A percentile compares a stretch with the other conserved stretches of the same genome.
Evolutionary conservation across 345 rosid species (phyloP).

Genomic region (Brassica juncea): DNA sequence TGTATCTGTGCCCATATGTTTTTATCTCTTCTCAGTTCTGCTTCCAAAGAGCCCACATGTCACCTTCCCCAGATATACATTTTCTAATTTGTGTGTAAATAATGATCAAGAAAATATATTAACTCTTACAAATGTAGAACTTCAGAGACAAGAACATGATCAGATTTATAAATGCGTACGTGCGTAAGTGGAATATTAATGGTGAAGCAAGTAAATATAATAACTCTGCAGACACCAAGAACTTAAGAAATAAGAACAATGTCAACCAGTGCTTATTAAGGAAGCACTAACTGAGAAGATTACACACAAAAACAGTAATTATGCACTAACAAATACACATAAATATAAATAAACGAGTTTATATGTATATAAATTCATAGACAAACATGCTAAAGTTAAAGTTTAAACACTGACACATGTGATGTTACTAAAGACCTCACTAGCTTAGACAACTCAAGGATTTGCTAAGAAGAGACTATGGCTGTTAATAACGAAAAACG

Average conservation of each 20-base stretch:
- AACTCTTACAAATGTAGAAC: not conserved
- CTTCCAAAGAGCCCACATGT: slow-evolving; percentile 67
- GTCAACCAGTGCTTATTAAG: not conserved
- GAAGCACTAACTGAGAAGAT: not conserved
- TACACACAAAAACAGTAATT: not conserved
- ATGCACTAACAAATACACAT: not conserved
- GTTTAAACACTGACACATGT: slow-evolving; percentile 24
- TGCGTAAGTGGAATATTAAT: not conserved
- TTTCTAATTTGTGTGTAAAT: not conserved
- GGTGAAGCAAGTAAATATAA: not conserved
- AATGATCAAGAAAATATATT: not conserved
- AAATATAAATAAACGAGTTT: slow-evolving; percentile 4
- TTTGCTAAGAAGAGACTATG: not conserved
- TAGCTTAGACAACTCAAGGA: not conserved
- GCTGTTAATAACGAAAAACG: slow-evolving; percentile 5
- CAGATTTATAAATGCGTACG: not conserved
- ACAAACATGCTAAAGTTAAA: not conserved
- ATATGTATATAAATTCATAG: slow-evolving; percentile 20
- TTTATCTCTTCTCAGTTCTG: slow-evolving; percentile 27
- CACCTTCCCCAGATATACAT: slow-evolving; percentile 23
- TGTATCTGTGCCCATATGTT: slow-evolving; percentile 41
- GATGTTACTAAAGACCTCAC: slow-evolving; percentile 7
- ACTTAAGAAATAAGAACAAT: slow-evolving; percentile 2
- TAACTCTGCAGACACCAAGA: not conserved
- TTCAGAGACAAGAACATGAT: not conserved